Evolutionary conservation across 2,329 filamentous ascomycete species (phyloP), one percentile per base, ranked within the genome.

Genomic region (Metarhizium sp.): DNA sequence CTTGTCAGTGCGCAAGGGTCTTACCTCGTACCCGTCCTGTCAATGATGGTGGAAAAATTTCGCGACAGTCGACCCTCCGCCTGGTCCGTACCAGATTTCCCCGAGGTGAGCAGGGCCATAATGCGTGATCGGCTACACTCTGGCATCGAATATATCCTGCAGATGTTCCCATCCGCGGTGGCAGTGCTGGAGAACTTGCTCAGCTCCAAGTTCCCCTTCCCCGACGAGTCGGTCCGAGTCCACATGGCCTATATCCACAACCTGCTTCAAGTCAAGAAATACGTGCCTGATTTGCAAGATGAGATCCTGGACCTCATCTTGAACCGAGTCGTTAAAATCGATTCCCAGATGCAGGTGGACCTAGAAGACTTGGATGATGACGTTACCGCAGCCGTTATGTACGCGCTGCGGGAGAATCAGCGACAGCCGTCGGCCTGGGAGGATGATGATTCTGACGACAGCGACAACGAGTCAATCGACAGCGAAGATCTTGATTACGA

Each of bases 271-370:
- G 75, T 97, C 38, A 85, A 87, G 53, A 78, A 84, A 51, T 96
- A 96, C 66, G 82, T 87, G 1, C 86, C 90, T 0, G 85, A 88
- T 57, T 74, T 96, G 40, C 86, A 86, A 58, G 82, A 87, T 7
- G 88, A 95, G 58, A 84, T 97, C 29, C 79, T 96, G 59, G 85
- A 90, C 55, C 75, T 95, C 13, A 87, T 97, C 50, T 87, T 91
- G 46, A 88, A 92, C 62, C 86, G 89, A 59, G 78, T 97, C 7
- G 90, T 97, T 64, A 94, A 94, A 71, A 89, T 97, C 57, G 94
- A 99, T 67, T 90, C 95, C 1, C 89, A 96, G 67, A 94, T 97
- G 70, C 92, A 96, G 71, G 82, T 92, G 51, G 92, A 97, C 64
- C 76, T 97, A 64, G 91, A 97, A 59, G 92, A 97, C 63, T 75